Evolutionary conservation across 2,329 filamentous ascomycete genomes (phyloP).

Genomic region (Fusarium sp.): DNA sequence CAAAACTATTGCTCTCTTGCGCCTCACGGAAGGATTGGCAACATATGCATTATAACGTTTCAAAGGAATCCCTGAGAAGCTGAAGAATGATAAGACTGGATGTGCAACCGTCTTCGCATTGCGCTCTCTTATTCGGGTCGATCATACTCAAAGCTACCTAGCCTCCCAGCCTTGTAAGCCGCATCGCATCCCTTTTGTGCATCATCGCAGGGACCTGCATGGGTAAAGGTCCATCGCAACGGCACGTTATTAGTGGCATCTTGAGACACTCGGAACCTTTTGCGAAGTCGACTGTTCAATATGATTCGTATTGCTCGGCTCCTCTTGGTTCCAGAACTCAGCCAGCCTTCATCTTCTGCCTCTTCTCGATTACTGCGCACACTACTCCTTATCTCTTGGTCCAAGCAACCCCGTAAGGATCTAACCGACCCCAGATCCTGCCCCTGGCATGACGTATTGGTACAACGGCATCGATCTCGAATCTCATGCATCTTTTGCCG

Average conservation of each 20-base stretch:
- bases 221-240: conserved; percentile 8
- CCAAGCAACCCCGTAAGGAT: conserved; percentile 5
- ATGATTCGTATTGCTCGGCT: background rate
- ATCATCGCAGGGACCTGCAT: background rate
- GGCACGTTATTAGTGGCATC: conserved; percentile 18
- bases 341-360: background rate
- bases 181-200: conserved; percentile 10
- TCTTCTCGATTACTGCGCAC: background rate
- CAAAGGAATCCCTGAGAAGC: conserved; percentile 1
- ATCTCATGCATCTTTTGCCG: conserved; percentile 11
- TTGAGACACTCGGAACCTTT: background rate
- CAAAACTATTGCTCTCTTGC: background rate
- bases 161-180: conserved; percentile 13
- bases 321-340: background rate
- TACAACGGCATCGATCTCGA: conserved; percentile 9
- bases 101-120: conserved; percentile 1
- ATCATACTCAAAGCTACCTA: conserved; percentile 9
- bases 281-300: background rate
- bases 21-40: background rate
- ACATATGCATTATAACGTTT: background rate
- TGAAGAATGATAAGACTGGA: background rate
- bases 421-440: conserved; percentile 11
- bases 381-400: background rate
- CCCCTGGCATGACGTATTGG: conserved; percentile 3
- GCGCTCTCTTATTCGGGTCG: conserved; percentile 27